Evolutionary conservation across 2,329 filamentous ascomycete species (phyloP), one percentile per base, ranked within the genome.

Genomic region (Clonostachys sp.): DNA sequence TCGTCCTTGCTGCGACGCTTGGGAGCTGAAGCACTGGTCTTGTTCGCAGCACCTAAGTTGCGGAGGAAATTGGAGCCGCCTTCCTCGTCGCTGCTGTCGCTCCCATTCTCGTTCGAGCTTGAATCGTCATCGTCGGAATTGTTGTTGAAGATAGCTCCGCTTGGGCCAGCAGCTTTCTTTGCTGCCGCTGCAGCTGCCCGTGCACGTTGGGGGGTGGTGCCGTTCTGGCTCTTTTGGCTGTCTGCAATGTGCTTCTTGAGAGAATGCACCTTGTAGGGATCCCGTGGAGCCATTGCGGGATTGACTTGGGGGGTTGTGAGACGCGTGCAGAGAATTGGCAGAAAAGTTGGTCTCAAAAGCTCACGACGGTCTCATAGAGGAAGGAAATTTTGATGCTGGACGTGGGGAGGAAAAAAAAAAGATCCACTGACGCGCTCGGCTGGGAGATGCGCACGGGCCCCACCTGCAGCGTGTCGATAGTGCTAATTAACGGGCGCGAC

Each of bases 191-290:
- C n/a, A 6, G 13, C 36, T 13, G 36, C 14, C 36, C 17, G 36
- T 39, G 36, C 14, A n/a, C 36, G 36, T 18, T 18, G 14, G 36
- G 36, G 36, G 36, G 36, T 18, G 18, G 41, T 60, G 34, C 61
- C 59, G 40, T 56, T 62, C 40, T 65, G 50, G 47, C 61, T 61
- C 52, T 65, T 69, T 35, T 65, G 58, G n/a, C 62, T 62, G 44
- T 67, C 61, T 48, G 63, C 63, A 34, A 70, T 63, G 53, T 68
- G 65, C 55, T 66, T 60, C 51, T 44, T 64, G 45, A 70, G 59
- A 20, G 66, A 70, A 41, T 67, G 61, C 16, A 67, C 56, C 52
- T 65, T 61, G 56, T 55, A 70, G 1, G 59, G 57, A 51, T 60
- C 56, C 42, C 64, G 67, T 46, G 63, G 62, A 48, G 63, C 65